Evolutionary conservation across 2,329 filamentous ascomycete species (phyloP).

Genomic region (Colletotrichum liriopes): DNA sequence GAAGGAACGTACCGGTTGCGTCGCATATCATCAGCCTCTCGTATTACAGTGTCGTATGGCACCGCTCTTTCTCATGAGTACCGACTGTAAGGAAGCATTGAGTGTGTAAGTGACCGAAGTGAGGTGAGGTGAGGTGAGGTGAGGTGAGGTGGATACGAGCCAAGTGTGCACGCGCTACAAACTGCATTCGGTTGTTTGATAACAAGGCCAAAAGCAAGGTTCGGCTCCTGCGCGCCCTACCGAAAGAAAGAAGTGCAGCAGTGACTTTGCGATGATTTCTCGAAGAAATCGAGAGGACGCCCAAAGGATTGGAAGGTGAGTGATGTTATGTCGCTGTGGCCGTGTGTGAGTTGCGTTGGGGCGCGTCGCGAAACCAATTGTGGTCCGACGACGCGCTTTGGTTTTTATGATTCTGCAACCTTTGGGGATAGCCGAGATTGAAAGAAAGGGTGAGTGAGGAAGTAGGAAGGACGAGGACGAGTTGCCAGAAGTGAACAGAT

Average conservation of each 20-base stretch:
- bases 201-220: neutral
- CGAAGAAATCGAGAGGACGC: neutral
- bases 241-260: too few species aligned
- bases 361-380: neutral
- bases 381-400: neutral
- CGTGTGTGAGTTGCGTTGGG: neutral
- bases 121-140: neutral
- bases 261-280: neutral
- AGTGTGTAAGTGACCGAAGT: neutral
- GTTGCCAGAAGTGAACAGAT: neutral
- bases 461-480: rapidly evolving
- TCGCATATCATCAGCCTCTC: neutral
- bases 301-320: neutral
- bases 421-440: too few species aligned
- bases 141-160: neutral
- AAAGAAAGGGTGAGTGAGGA: neutral
- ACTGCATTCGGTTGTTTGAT: neutral
- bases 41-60: neutral
- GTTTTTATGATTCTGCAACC: neutral
- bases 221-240: neutral
- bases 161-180: neutral
- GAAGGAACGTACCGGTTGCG: neutral
- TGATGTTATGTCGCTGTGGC: neutral
- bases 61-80: neutral
- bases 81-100: neutral